Conservation (phyloP, 371 early-diverging fungal genomes). For the Apophysomyces trapeziformis region DNA sequence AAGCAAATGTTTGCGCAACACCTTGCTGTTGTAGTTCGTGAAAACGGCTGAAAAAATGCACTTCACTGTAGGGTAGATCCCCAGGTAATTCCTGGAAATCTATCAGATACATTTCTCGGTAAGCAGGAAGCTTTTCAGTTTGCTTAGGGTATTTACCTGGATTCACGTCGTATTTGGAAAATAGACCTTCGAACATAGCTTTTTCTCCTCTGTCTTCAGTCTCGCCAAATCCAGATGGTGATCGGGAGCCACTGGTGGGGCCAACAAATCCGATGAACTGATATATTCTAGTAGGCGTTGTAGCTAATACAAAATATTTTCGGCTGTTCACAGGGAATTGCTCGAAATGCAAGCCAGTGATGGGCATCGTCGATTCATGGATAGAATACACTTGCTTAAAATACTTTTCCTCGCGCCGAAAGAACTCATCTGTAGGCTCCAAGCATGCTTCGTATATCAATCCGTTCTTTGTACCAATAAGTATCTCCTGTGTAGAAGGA, state of each 20-base stretch:
- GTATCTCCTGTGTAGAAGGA: slow-evolving; percentile 75
- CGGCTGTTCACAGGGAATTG: slow-evolving; percentile 71
- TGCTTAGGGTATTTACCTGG: slow-evolving; percentile 41
- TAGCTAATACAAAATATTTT: slow-evolving; percentile 77
- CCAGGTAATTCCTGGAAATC: slow-evolving; percentile 82
- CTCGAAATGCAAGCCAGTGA: slow-evolving; percentile 82
- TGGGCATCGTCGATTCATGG: slow-evolving; percentile 65
- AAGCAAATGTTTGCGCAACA: slow-evolving; percentile 73
- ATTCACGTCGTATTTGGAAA: slow-evolving; percentile 62
- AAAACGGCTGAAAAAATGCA: slow-evolving; percentile 71
- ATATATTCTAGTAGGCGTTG: slow-evolving; percentile 83
- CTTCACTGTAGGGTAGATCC: slow-evolving; percentile 56
- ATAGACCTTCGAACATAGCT: slow-evolving; percentile 66
- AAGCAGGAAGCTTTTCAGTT: neutral
- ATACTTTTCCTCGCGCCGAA: slow-evolving; percentile 81
- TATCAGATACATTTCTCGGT: slow-evolving; percentile 10
- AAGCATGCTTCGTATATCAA: slow-evolving; percentile 85
- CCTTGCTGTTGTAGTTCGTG: slow-evolving; percentile 70
- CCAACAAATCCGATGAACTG: slow-evolving; percentile 80
- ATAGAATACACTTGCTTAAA: slow-evolving; percentile 72
- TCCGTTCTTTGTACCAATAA: slow-evolving; percentile 86
- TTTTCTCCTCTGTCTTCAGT: slow-evolving; percentile 38
- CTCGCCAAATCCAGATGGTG: slow-evolving; percentile 27
- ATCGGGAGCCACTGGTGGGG: slow-evolving; percentile 22
- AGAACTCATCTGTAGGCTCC: slow-evolving; percentile 81